Percentiles rank a stretch among this genome's conserved stretches.
These are phyloP conservation scores for Phytopythium vexans DNA, from an alignment of 352 stramenopile genomes.

Conservation along the genomic window DNA sequence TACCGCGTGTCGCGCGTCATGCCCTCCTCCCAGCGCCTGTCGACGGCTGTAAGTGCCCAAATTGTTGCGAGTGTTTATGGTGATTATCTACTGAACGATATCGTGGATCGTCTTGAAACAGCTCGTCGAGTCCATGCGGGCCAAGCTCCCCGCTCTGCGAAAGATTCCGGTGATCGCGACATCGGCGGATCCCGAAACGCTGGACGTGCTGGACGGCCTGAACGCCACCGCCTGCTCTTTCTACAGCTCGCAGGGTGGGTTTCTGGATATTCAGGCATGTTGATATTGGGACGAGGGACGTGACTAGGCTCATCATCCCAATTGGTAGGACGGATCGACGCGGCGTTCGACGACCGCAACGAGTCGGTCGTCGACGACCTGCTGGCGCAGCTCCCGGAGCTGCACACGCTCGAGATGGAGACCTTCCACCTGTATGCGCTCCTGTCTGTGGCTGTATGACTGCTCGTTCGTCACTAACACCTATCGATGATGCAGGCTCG, in stretches of 20 bases:
- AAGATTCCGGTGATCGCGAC: conserved; percentile 8
- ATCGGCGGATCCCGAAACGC: conserved; percentile 11
- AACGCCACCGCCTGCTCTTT: conserved; percentile 66
- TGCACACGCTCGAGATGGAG: conserved; percentile 70
- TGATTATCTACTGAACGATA: neutral
- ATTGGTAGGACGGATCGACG: conserved; percentile 29
- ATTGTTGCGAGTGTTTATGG: neutral
- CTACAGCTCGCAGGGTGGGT: conserved; percentile 64
- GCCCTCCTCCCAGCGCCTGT: conserved; percentile 23
- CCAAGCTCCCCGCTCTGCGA: conserved; percentile 16
- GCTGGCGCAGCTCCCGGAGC: conserved; percentile 17
- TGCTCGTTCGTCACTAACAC: neutral
- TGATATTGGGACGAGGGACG: neutral
- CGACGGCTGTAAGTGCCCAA: conserved; percentile 15
- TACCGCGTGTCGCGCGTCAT: conserved; percentile 38
- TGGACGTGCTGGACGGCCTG: conserved; percentile 36
- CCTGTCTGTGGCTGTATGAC: neutral
- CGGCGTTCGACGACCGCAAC: conserved; percentile 64
- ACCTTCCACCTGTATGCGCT: conserved; percentile 54
- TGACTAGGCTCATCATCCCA: neutral
- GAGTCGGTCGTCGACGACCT: conserved; percentile 38
- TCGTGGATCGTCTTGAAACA: conserved; percentile 2
- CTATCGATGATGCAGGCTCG: conserved; percentile 17
- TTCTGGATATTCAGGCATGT: neutral
- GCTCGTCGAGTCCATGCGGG: conserved; percentile 24